Percentiles rank a stretch among this genome's conserved stretches.
phyloP scores from a whole-genome alignment of 495 filamentous ascomycete species.

The Apiosordaria backusii region DNA sequence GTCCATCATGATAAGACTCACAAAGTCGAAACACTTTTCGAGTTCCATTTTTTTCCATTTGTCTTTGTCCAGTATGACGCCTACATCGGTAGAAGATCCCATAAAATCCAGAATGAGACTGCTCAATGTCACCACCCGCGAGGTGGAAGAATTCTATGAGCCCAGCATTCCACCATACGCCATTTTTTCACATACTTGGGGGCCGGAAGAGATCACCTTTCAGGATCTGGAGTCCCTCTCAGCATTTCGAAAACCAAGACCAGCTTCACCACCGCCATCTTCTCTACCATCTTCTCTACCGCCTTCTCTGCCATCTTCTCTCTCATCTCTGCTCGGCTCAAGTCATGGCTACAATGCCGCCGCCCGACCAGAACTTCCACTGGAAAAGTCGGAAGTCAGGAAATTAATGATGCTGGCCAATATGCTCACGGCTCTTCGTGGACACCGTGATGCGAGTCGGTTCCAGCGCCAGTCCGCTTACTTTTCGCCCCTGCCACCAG shows the following conservation, averaged over 20 bases:
- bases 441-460: not conserved
- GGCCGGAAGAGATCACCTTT: constrained; percentile 34
- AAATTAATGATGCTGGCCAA: constrained; percentile 26
- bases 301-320: not conserved
- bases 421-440: constrained; percentile 30
- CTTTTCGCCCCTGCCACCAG: not conserved
- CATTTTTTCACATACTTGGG: constrained; percentile 47
- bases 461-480: not conserved
- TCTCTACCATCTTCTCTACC: not conserved
- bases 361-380: not conserved
- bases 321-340: not conserved
- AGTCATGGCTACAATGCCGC: not conserved
- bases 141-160: constrained; percentile 34
- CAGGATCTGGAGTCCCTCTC: constrained; percentile 24
- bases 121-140: constrained; percentile 35
- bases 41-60: not conserved
- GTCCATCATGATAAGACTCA: not conserved
- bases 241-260: constrained; percentile 12
- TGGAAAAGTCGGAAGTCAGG: constrained; percentile 22
- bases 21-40: not conserved
- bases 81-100: not conserved
- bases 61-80: not conserved
- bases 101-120: constrained; percentile 33
- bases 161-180: constrained; percentile 37
- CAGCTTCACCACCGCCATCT: not conserved